Base-by-base conservation (phyloP, 257 asterid genomes). In the Primulina huaijiensis region DNA sequence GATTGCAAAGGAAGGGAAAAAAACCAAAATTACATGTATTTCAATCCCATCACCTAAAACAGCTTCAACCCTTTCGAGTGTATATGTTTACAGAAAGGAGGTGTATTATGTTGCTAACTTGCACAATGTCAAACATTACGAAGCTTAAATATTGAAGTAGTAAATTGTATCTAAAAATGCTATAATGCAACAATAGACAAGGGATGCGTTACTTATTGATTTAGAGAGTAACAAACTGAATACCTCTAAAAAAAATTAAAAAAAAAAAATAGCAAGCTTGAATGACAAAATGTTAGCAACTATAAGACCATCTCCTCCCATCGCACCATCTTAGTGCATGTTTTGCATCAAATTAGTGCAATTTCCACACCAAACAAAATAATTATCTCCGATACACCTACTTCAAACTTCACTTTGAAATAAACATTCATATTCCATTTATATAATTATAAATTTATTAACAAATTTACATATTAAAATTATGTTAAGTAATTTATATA, bases 41-140 rank as follows among this genome's bases (percentile, higher is more conserved):
- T 59, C 20, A 66, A 67, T 66, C 30, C 55, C 34, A 58, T 57
- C 9, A 57, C 57, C 2, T 25, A 75, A 60, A 58, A 25, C 34
- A 56, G 25, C 66, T 55, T 62, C 14, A 65, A 9, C 56, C 50
- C 35, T 69, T 53, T 52, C 21, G 20, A 16, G 58, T 1, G 19
- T 29, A n/a, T 34, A 69, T 8, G 62, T 11, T 14, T 38, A 75
- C 30, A 29, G 6, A 40, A 40, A 38, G 14, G 16, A 67, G 21
- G 53, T 53, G 29, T 68, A 14, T 6, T 10, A 59, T 34, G 50
- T 10, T 35, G 57, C n/a, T 23, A 33, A 43, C 59, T 25, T 58
- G 43, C 50, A 34, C 50, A 27, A 31, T n/a, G 71, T 6, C 20
- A 50, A 52, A 21, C 58, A 14, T 67, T 30, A 20, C 6, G 3